Evolutionary conservation across 2,329 filamentous ascomycete species (phyloP), one percentile per base, ranked within the genome.

Genomic region (Trichoderma koningii): DNA sequence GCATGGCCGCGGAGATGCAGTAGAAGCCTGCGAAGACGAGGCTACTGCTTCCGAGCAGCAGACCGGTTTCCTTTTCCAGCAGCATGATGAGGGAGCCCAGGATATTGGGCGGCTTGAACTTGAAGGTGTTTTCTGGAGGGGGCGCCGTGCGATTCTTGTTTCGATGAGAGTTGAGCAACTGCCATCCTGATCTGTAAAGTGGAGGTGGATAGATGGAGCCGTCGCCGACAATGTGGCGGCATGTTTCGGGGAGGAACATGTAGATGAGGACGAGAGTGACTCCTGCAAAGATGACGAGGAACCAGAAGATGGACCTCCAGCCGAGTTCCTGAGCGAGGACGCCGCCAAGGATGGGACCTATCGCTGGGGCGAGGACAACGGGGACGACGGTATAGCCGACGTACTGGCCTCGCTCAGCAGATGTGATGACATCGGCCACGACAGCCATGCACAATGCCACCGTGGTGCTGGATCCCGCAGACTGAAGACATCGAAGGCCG

Each of bases 281-380:
- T 0, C 73, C 74, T 0, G 73, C 69, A 0, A 78, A 68, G 9
- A 88, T 86, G 12, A 80, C 75, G 14, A 89, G 73, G 63, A 87
- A 86, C 85, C 86, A 88, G 69, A 89, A 89, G 30, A 88, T 84
- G 38, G 80, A 77, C 38, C 82, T 77, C 86, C 87, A 89, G 0
- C 84, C 84, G 0, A 87, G 75, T 55, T 81, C 84, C 53, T 87
- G 78, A 4, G 80, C 78, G 2, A 89, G 76, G 0, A 87, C 67
- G 1, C 86, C 87, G 1, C 87, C 86, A 15, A 89, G 77, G 12
- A 88, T 79, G 0, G 88, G 87, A 0, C 84, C 81, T 3, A 84
- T 61, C 0, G 80, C 76, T 5, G 80, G 80, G 0, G 76, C 82
- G 1, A 89, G 71, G 0, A 87, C 79, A 0, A 76, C 72, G 1